Evolutionary conservation across 1,284 basidiomycete genomes (phyloP), one percentile per base, ranked within the genome.

Genomic region (Trichosporon asahii): DNA sequence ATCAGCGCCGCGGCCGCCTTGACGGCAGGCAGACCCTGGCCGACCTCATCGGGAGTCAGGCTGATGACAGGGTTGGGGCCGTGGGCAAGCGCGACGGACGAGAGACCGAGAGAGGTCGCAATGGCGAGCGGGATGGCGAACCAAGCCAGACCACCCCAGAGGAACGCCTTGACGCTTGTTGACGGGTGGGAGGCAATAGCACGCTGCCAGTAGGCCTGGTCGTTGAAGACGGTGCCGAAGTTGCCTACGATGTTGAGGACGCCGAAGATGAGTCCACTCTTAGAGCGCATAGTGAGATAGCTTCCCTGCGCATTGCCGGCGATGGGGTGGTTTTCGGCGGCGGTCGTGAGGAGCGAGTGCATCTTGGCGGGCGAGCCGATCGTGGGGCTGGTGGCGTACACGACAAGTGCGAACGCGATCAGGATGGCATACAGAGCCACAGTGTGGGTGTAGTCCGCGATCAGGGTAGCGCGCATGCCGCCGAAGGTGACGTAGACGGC

Each of bases 81-180:
- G 40, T 86, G 86, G 5, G 78, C 76, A 9, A 95, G 86, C 0
- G 92, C 93, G 8, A 92, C 90, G 2, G 93, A 92, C 7, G 91
- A 88, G 1, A 95, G 86, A 11, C 93, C 93, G 25, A 96, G 87
- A 0, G 76, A 78, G 0, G 82, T 81, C 7, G 82, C 70, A 60
- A 82, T 78, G n/a, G 74, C 79, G 80, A 93, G 91, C 0, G 93
- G 92, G 69, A 93, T 92, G 0, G 91, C 89, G 77, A 94, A 90
- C 92, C 93, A 94, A 12, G 92, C 90, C 2, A 95, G 80, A n/a
- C 94, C 94, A 64, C 94, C 94, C 25, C 93, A 86, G 9, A 96
- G 84, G 84, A 94, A 97, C 0, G 92, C 94, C 80, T 92, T 92
- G 64, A 94, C 92, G 29, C 90, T 91, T n/a, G 88, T 90, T 0